Evolutionary conservation across 805 yeast species (phyloP), one percentile per base, ranked within the genome.

Genomic region (Pichia deserticola): DNA sequence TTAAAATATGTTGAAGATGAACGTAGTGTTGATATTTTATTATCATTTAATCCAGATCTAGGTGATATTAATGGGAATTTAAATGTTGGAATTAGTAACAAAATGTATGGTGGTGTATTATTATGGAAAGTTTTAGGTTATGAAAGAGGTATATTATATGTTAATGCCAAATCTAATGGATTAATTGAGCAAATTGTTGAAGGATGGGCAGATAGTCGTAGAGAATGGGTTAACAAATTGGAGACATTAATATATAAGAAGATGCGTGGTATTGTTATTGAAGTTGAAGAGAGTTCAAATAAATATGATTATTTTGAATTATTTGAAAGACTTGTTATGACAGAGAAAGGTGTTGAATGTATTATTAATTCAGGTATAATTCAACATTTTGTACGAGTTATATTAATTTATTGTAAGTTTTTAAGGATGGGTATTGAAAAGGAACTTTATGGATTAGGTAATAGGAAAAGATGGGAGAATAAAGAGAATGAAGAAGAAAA

Each of bases 31-130:
- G 36, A 29, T 5, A 37, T 36, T 6, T 29, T 44, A 20, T 40
- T 44, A 9, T 44, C 47, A 25, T 44, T 44, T 34, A 44, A 44
- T 36, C 47, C 47, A 4, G 47, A 44, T 30, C n/a, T 44, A 25
- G 47, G 47, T 4, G 47, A 36, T 37, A 30, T 37, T 13, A 43
- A n/a, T 9, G 15, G 12, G 25, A 25, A 34, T 25, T 28, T 33
- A 27, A 34, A 20, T 27, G 39, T 20, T 12, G 25, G 30, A 7
- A 10, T 11, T 13, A 5, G 39, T 7, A 43, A 28, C 25, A 40
- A 1, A 5, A 40, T 40, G 42, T 40, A 20, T 27, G 38, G 40
- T 15, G 32, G 38, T 35, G 39, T 35, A 10, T 9, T 43, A 3
- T 43, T 43, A 28, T 25, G 45, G 33, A 43, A 43, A 35, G 38